These are phyloP conservation scores for Terana coerulea DNA, from an alignment of 768 basidiomycete genomes.

Conservation along the genomic window DNA sequence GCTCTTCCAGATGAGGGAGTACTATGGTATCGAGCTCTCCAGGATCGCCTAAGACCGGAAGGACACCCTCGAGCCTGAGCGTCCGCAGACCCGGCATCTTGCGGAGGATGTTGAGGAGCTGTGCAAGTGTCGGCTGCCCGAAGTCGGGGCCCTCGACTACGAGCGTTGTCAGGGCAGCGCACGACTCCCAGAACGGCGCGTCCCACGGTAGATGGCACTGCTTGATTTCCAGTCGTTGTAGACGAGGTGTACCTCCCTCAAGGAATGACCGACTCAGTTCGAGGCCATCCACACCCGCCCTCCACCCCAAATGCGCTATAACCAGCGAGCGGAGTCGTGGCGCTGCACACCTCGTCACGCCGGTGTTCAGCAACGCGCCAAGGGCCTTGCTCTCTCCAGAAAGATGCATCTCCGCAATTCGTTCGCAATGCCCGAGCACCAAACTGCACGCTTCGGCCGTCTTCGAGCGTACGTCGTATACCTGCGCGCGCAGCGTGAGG, in stretches of 20 bases:
- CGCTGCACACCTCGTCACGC: not conserved
- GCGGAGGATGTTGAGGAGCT: not conserved
- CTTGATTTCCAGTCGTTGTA: conserved; percentile 6
- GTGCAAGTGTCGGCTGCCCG: not conserved
- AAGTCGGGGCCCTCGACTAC: not conserved
- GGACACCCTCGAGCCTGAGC: not conserved
- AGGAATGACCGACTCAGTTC: not conserved
- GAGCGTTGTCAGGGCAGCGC: not conserved
- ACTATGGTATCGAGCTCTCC: not conserved
- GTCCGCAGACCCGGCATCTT: conserved; percentile 3
- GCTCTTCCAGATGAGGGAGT: not conserved
- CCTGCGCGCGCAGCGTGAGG: not conserved
- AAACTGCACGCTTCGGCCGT: not conserved
- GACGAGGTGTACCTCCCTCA: conserved; percentile 1
- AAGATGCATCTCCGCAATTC: conserved; percentile 7
- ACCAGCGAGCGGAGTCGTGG: conserved; percentile 4
- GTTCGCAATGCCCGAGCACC: conserved; percentile 1
- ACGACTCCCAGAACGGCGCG: conserved; percentile 3
- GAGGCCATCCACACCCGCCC: not conserved
- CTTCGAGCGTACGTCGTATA: not conserved
- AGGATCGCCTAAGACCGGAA: not conserved
- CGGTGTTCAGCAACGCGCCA: not conserved
- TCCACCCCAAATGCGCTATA: not conserved
- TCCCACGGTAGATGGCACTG: conserved; percentile 8
- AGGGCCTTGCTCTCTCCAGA: not conserved